These are phyloP conservation scores for Paramecium caudatum DNA, from an alignment of 73 alveolate species.

Conservation along the genomic window DNA sequence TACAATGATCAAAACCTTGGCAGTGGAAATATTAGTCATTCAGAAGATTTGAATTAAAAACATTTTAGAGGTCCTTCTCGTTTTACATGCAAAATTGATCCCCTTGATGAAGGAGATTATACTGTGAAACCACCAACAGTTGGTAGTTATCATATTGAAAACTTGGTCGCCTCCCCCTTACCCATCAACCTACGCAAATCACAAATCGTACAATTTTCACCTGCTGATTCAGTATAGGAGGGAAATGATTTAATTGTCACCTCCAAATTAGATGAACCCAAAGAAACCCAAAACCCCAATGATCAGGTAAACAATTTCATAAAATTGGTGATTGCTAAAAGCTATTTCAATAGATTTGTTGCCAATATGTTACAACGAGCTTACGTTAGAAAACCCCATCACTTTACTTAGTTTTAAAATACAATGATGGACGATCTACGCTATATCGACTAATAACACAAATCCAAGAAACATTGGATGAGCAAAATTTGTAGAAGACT, in stretches of 20 bases:
- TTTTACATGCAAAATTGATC: conserved; percentile 27
- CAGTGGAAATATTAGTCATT: not conserved
- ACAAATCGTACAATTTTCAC: not conserved
- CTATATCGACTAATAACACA: not conserved
- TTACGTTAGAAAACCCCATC: conserved; percentile 3
- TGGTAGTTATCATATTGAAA: not conserved
- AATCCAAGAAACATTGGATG: not conserved
- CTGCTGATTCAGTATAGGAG: not conserved
- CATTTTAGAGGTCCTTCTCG: conserved; percentile 40
- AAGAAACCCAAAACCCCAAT: not conserved
- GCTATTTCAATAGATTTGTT: conserved; percentile 52
- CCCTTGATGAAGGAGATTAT: conserved; percentile 8
- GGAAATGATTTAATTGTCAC: not conserved
- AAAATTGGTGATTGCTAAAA: conserved; percentile 28
- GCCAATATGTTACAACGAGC: conserved; percentile 21
- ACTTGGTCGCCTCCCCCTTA: too few species aligned
- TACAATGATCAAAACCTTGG: conserved; percentile 17
- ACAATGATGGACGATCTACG: conserved; percentile 38
- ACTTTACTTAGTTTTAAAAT: conserved; percentile 29
- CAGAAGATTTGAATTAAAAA: conserved; percentile 9
- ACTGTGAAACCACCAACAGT: conserved; percentile 55
- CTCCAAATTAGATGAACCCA: not conserved
- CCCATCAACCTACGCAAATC: too few species aligned
- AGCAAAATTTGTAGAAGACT: not conserved
- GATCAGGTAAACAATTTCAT: not conserved